Base-by-base conservation (phyloP, 73 alveolate species). In the Halteria grandinella region DNA sequence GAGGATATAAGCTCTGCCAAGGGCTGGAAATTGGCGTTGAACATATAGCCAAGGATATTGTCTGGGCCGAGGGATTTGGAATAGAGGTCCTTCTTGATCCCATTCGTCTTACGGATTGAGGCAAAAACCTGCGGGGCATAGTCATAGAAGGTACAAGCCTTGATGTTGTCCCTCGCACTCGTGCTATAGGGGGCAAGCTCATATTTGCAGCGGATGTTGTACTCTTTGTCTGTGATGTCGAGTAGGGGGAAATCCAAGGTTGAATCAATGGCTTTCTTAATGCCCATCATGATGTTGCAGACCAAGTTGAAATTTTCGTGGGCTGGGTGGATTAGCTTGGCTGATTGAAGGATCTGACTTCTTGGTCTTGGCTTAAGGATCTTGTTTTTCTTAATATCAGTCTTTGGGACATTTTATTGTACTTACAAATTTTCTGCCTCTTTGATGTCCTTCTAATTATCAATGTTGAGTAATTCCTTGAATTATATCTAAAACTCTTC, bases 241-340 rank as follows among this genome's bases (percentile, higher is more conserved):
- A 48, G 66, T 50, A 49, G 55, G 17, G 85, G 96, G 58, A 87
- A 64, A 81, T 83, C 87, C 10, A 83, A 39, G 21, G 91, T 81
- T 31, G 91, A 58, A 29, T 90, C 90, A 44, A 93, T 90, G 17
- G 98, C 95, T 49, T 93, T 88, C 78, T 93, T 91, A 0, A 93
- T 93, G 18, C 98, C 98, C 25, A 93, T 76, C 98, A 93, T 93
- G 70, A 93, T 93, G 54, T 93, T 91, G 55, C 91, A 76, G 31
- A 93, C 96, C 23, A 91, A 49, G 70, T 93, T 93, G 83, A 94
- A 93, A 51, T 90, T 92, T 51, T 91, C 94, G 79, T 93, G 97
- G 20, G 95, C 96, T 32, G 85, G 86, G 55, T 90, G 92, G 23
- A 93, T 83, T 0, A 85, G 29, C 12, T 36, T 83, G 49, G 69